These are phyloP conservation scores for Lentinula sp. DNA, from an alignment of 768 basidiomycete species.

Conservation along the genomic window DNA sequence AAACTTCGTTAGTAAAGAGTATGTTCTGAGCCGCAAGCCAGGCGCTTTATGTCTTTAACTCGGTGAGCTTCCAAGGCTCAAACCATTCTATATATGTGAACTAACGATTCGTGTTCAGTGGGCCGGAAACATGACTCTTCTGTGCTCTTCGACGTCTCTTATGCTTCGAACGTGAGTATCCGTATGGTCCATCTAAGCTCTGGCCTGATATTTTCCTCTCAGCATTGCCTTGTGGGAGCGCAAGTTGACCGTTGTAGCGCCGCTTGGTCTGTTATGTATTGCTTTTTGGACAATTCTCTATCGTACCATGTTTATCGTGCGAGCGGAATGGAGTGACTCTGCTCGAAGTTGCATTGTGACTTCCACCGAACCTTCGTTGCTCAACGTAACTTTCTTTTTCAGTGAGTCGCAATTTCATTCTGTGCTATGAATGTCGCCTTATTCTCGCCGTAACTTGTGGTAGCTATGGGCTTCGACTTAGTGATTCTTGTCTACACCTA, in stretches of 20 bases:
- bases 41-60: constrained; percentile 62
- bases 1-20: background rate
- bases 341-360: constrained; percentile 40
- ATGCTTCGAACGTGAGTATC: constrained; percentile 59
- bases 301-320: constrained; percentile 64
- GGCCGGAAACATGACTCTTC: constrained; percentile 60
- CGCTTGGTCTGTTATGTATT: constrained; percentile 48
- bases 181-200: constrained; percentile 2
- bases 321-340: constrained; percentile 43
- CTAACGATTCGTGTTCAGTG: constrained; percentile 28
- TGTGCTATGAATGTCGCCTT: background rate
- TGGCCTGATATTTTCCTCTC: background rate
- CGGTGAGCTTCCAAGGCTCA: background rate
- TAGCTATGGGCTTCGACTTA: constrained; percentile 69
- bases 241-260: constrained; percentile 37
- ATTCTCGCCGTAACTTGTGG: background rate
- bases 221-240: constrained; percentile 73
- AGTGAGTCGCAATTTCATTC: constrained; percentile 39
- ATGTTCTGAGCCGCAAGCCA: constrained; percentile 16
- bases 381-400: constrained; percentile 64
- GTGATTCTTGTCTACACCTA: constrained; percentile 52
- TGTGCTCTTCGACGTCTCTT: constrained; percentile 61
- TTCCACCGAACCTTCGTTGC: constrained; percentile 45
- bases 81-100: constrained; percentile 34
- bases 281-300: constrained; percentile 65